Evolutionary conservation across 2,329 filamentous ascomycete genomes (phyloP).

Genomic region (Verticillium alfalfae): DNA sequence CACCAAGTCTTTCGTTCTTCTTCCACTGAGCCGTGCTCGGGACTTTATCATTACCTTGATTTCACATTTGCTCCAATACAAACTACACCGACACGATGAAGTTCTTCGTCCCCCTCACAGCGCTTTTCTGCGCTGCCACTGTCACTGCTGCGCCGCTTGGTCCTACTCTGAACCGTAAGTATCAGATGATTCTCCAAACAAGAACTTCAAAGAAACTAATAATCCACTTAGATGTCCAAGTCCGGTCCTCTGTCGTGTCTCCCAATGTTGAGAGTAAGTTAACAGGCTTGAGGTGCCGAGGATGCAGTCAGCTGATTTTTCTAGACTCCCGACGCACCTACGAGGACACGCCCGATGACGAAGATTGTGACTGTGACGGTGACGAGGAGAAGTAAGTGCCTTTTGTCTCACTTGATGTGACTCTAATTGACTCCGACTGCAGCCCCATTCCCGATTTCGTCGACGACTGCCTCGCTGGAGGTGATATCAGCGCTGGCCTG

Average conservation of each 20-base stretch:
- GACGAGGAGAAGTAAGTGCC: not conserved
- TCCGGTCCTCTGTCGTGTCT: too few relatives aligned
- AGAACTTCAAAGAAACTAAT: not conserved
- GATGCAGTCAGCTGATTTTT: not conserved
- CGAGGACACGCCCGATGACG: not conserved
- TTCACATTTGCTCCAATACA: not conserved
- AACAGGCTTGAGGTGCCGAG: not conserved
- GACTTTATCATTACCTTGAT: not conserved
- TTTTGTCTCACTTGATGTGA: not conserved
- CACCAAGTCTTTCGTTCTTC: not conserved
- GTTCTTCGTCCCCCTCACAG: not conserved
- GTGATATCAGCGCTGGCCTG: not conserved
- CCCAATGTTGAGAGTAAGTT: not conserved
- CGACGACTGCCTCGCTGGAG: not conserved
- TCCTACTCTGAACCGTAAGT: not conserved
- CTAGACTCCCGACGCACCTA: not conserved
- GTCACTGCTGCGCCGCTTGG: not conserved
- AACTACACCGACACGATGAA: not conserved
- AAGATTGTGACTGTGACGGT: not conserved
- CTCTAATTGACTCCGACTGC: not conserved
- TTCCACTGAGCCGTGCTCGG: not conserved
- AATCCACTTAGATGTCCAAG: not conserved
- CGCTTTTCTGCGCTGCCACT: not conserved
- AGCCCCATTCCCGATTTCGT: not conserved
- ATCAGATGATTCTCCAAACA: not conserved